These are phyloP conservation scores for Cubamyces lactineus DNA, from an alignment of 768 basidiomycete genomes.

Conservation along the genomic window DNA sequence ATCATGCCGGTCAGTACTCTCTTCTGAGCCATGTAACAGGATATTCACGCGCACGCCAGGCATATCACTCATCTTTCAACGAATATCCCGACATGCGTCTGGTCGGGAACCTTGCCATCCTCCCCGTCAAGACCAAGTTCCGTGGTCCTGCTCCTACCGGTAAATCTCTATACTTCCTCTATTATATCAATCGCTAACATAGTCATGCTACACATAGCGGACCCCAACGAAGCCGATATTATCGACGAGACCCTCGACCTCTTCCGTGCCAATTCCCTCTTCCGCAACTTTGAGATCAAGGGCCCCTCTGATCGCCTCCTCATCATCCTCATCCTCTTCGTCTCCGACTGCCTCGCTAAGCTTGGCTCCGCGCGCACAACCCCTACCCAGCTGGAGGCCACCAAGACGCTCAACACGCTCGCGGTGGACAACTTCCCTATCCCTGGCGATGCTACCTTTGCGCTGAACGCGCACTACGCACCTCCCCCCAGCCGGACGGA, in stretches of 20 bases:
- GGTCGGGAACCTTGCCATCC: constrained; percentile 87
- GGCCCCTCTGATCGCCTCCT: constrained; percentile 94
- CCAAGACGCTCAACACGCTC: constrained; percentile 86
- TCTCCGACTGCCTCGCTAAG: constrained; percentile 95
- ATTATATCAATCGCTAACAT: constrained; percentile 10
- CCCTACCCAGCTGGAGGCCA: constrained; percentile 81
- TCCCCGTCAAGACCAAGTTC: constrained; percentile 90
- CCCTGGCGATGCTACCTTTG: constrained; percentile 95
- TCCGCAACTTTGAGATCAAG: constrained; percentile 99
- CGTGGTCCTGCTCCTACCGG: constrained; percentile 90
- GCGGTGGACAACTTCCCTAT: constrained; percentile 93
- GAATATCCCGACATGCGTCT: constrained; percentile 79
- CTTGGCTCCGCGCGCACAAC: constrained; percentile 72
- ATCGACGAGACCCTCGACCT: constrained; percentile 95
- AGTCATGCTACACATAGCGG: constrained; percentile 52
- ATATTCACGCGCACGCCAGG: constrained; percentile 49
- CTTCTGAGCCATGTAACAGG: neutral
- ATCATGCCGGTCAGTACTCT: constrained; percentile 31
- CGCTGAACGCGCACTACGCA: constrained; percentile 90
- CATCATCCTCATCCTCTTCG: constrained; percentile 96
- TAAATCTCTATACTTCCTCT: constrained; percentile 37
- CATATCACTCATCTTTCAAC: constrained; percentile 95
- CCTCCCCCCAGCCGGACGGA: constrained; percentile 76
- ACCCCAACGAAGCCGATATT: constrained; percentile 80
- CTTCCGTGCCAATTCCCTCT: constrained; percentile 98